Conservation (phyloP, 805 yeast species). For the Lachancea lanzarotensis region DNA sequence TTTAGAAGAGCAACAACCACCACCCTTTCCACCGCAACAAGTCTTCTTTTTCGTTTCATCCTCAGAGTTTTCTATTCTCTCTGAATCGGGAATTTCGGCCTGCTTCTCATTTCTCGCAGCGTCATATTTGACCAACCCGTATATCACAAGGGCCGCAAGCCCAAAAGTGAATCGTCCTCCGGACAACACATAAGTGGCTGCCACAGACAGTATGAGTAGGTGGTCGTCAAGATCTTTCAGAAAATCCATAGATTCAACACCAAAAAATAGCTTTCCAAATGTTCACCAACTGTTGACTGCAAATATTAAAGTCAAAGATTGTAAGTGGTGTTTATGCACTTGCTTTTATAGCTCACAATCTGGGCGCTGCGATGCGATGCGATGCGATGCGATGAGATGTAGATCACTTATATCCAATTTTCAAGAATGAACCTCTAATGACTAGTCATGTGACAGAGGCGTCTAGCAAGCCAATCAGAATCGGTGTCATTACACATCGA, state of each 20-base stretch:
- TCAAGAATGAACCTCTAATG: too few species aligned
- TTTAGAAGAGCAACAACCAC: constrained; percentile 12
- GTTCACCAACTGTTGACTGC: background rate
- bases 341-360: background rate
- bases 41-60: constrained; percentile 13
- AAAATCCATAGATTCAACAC: background rate
- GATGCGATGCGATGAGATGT: constrained; percentile 5
- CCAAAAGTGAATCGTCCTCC: constrained; percentile 36
- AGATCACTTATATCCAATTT: background rate
- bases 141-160: constrained; percentile 24
- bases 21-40: constrained; percentile 22
- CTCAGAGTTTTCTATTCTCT: background rate
- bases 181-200: constrained; percentile 17
- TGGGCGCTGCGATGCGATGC: constrained; percentile 4
- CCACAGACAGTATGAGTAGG: constrained; percentile 5
- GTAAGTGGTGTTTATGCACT: background rate
- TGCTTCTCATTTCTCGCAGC: constrained; percentile 2
- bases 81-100: background rate
- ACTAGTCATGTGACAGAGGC: background rate
- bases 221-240: constrained; percentile 1
- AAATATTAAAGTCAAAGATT: background rate
- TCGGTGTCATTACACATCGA: constrained; percentile 4
- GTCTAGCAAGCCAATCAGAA: constrained; percentile 5
- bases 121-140: constrained; percentile 21
- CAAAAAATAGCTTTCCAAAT: background rate